Percentiles rank a stretch among this genome's conserved stretches.
These are phyloP conservation scores for Leccinum solheimii DNA, from an alignment of 1,284 basidiomycete genomes.

Conservation along the genomic window DNA sequence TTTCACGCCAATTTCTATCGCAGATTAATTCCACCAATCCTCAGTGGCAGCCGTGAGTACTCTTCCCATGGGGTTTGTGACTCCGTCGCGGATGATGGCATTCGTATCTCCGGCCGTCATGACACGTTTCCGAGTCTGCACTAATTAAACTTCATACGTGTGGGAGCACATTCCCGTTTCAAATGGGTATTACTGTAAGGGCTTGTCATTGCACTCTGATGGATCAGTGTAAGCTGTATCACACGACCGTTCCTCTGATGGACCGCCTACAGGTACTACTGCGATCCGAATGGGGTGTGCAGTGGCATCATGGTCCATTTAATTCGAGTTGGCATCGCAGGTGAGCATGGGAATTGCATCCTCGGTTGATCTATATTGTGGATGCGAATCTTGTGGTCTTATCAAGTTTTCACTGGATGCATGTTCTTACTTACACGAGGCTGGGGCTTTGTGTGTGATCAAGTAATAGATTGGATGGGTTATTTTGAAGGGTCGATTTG, in stretches of 20 bases:
- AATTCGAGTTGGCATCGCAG: background rate
- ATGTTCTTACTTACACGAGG: background rate
- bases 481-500: too few species aligned
- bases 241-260: background rate
- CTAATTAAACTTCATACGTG: background rate
- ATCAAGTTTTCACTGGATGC: background rate
- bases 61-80: background rate
- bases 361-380: background rate
- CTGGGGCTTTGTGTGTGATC: too few species aligned
- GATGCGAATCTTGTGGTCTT: background rate
- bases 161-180: background rate
- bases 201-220: background rate
- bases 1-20: background rate
- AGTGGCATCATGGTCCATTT: background rate
- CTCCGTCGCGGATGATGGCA: background rate
- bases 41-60: background rate
- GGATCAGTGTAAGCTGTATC: background rate
- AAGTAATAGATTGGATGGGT: too few species aligned
- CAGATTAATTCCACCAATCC: background rate
- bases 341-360: background rate
- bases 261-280: background rate
- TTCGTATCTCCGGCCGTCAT: background rate
- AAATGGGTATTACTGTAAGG: background rate
- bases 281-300: background rate
- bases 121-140: background rate